phyloP scores from a whole-genome alignment of 306 rosid species.

The Astragalus glycyphyllos region DNA sequence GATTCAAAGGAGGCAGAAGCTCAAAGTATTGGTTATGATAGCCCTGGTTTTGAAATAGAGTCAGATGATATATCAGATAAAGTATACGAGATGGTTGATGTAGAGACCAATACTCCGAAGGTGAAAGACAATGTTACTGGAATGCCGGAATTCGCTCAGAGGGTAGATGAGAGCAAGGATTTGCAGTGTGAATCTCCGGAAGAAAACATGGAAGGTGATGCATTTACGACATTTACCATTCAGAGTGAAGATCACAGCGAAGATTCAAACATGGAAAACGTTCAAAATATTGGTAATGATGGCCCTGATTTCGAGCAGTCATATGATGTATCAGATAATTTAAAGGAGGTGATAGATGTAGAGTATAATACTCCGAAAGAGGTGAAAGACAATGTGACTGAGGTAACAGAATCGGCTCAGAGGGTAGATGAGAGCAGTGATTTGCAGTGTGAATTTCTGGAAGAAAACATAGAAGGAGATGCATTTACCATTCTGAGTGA shows the following conservation, averaged over 20 bases:
- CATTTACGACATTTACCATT: slow-evolving; percentile 4
- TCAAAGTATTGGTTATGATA: slow-evolving; percentile 30
- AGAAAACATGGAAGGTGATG: slow-evolving; percentile 45
- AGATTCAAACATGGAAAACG: slow-evolving; percentile 31
- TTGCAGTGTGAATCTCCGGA: slow-evolving; percentile 30
- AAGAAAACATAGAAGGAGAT: slow-evolving; percentile 45
- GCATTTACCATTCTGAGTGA: slow-evolving; percentile 31
- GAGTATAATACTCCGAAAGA: slow-evolving; percentile 31
- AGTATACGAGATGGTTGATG: slow-evolving; percentile 20
- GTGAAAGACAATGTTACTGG: slow-evolving; percentile 15
- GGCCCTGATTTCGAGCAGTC: slow-evolving; percentile 26
- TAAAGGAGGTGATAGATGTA: slow-evolving; percentile 14
- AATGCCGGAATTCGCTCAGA: slow-evolving; percentile 27
- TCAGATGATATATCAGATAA: slow-evolving; percentile 37
- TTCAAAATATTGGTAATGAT: slow-evolving; percentile 31
- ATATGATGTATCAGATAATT: slow-evolving; percentile 36
- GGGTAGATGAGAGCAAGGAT: slow-evolving; percentile 25
- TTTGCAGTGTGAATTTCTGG: slow-evolving; percentile 32
- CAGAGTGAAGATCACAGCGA: slow-evolving; percentile 41
- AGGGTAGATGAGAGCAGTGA: slow-evolving; percentile 24
- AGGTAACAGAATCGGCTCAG: slow-evolving; percentile 16
- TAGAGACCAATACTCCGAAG: slow-evolving; percentile 34
- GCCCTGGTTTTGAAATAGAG: slow-evolving; percentile 27
- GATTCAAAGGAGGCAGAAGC: slow-evolving; percentile 33
- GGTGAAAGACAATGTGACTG: slow-evolving; percentile 21